A percentile compares a stretch with the other conserved stretches of the same genome.
Conservation (phyloP, 345 rosid genomes). For the Cardiospermum halicacabum region DNA sequence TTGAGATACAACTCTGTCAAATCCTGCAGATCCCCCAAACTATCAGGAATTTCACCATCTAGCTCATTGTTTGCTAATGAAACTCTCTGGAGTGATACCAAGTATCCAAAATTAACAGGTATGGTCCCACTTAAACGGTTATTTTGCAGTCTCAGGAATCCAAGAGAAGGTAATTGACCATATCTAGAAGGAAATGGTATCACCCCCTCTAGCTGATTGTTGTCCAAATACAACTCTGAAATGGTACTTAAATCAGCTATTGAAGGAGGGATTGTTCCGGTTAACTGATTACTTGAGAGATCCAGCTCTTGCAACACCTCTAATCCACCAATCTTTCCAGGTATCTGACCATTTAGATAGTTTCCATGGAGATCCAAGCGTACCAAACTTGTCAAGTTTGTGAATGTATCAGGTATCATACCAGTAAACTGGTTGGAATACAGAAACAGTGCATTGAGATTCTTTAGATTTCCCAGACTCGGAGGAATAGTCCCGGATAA, state of each 20-base stretch:
- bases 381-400: constrained; percentile 34
- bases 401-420: constrained; percentile 31
- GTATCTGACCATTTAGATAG: constrained; percentile 33
- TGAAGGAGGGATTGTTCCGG: constrained; percentile 38
- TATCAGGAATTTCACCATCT: constrained; percentile 40
- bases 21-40: constrained; percentile 37
- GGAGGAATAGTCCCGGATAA: constrained; percentile 43
- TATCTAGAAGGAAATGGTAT: constrained; percentile 34
- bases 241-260: constrained; percentile 28
- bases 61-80: constrained; percentile 45
- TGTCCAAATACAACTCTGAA: constrained; percentile 40
- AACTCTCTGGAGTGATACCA: constrained; percentile 43
- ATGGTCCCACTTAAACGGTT: constrained; percentile 37
- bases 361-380: constrained; percentile 43
- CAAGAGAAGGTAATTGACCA: constrained; percentile 36
- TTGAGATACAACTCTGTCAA: constrained; percentile 45
- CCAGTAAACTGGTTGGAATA: constrained; percentile 40
- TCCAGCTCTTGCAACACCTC: constrained; percentile 38
- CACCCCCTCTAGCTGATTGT: constrained; percentile 35
- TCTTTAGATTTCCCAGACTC: constrained; percentile 32
- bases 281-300: constrained; percentile 39
- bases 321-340: constrained; percentile 34
- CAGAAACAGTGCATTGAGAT: constrained; percentile 32
- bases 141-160: constrained; percentile 42
- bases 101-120: constrained; percentile 28